Evolutionary conservation across 176 grass and related monocot species (phyloP), one percentile per base, ranked within the genome.

Genomic region (Lolium rigidum): DNA sequence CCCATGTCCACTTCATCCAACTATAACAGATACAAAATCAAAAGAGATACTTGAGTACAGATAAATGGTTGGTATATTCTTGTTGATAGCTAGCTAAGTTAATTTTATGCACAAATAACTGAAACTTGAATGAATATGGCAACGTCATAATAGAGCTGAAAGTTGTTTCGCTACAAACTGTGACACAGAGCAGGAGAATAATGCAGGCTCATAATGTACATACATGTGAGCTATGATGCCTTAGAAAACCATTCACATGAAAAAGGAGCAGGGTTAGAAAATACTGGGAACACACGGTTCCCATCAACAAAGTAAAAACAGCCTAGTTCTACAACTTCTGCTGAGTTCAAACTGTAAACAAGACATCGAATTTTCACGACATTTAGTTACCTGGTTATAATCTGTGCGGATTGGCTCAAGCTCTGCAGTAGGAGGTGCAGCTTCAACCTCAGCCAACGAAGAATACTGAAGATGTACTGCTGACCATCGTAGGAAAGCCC

Each of bases 1-100:
- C 96, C 96, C 96, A 98, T 98, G 83, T 98, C 96, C 51, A 98
- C 88, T 89, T 98, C 96, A 94, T 98, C 96, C 81, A 98, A 86
- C 96, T 98, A 77, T 64, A 46, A 90, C 28, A 92, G 4, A 86
- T 82, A 81, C 54, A 89, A 70, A 14, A n/a, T 84, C 24, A 72
- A 49, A 87, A 73, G 6, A 41, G 61, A 73, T 56, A 90, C 20
- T 12, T 9, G 81, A 59, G 55, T 18, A 82, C 1, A 21, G 41
- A 71, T 20, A 74, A 66, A 60, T n/a, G 17, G 51, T 65, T 70
- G 57, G 22, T 25, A 25, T 25, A 68, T 62, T 15, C 41, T 85
- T 41, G 51, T 81, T 28, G 16, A 8, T 49, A 81, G 51, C 60
- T 66, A 9, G 50, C 50, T 62, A 63, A 79, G 64, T 20, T 3